Base-by-base conservation (phyloP, 2,329 filamentous ascomycete genomes). In the Zasmidium cellare region DNA sequence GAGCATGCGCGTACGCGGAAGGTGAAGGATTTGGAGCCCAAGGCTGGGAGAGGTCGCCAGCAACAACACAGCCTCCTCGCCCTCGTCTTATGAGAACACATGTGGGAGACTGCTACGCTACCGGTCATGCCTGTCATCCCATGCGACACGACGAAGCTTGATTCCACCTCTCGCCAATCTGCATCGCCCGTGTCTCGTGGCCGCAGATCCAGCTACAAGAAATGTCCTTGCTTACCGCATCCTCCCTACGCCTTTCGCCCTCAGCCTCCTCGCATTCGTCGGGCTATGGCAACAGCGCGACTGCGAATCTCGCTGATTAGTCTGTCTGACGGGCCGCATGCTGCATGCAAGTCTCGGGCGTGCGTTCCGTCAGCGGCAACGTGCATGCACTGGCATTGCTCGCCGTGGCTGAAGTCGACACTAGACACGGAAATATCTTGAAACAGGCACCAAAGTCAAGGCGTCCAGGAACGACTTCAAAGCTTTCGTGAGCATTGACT, bases 61-160 rank as follows among this genome's bases (percentile, higher is more conserved):
- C 35, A 41, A 7, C 47, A 22, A 52, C 31, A 52, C 50, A 52
- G 38, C 50, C 50, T 23, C 31, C 35, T 7, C 41, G 28, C n/a
- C 28, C 14, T 24, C 19, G 25, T 28, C 25, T 28, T 28, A 11
- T 28, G 5, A 28, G n/a, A n/a, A n/a, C n/a, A n/a, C n/a, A n/a
- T n/a, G n/a, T n/a, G n/a, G n/a, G n/a, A n/a, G n/a, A 45, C 35
- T 23, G 18, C 35, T n/a, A n/a, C n/a, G n/a, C 41, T 16, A 22
- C n/a, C 18, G 18, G 23, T 51, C 24, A 45, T 52, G 50, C 50
- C 38, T 52, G 31, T 52, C 31, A 18, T 45, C 50, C n/a, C 19
- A 45, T 22, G 50, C 22, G 19, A 16, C 35, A 23, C 22, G 3
- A 14, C 19, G 6, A 41, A 25, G 31, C 50, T 23, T 52, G 31